Evolutionary conservation across 106 monocot genomes (phyloP).

Genomic region (Acorus gramineus): DNA sequence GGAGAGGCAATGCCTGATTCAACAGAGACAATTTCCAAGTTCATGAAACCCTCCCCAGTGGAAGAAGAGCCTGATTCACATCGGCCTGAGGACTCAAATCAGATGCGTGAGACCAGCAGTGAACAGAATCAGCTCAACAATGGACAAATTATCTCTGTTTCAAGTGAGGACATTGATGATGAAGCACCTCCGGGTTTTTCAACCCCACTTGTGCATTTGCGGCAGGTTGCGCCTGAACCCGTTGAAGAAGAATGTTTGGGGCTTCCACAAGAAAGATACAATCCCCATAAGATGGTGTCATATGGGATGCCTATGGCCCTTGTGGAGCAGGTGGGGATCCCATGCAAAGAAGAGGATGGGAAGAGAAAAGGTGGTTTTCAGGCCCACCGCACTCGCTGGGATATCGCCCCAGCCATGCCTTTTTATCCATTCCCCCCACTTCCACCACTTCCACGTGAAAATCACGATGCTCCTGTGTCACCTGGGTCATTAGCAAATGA

Average conservation of each 20-base stretch:
- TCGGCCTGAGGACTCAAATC: slow-evolving; percentile 1
- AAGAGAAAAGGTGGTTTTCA: background rate
- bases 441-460: slow-evolving; percentile 44
- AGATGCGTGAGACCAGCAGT: slow-evolving; percentile 1
- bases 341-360: background rate
- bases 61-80: slow-evolving; percentile 8
- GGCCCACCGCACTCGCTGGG: slow-evolving; percentile 16
- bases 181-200: slow-evolving; percentile 39
- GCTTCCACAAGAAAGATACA: slow-evolving; percentile 37
- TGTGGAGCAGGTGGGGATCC: slow-evolving; percentile 52
- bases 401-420: slow-evolving; percentile 68
- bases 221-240: background rate
- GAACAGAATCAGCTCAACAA: slow-evolving; percentile 9
- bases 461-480: background rate
- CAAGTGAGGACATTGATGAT: slow-evolving; percentile 9
- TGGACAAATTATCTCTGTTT: slow-evolving; percentile 3
- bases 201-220: slow-evolving; percentile 19
- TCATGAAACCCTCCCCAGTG: slow-evolving; percentile 4
- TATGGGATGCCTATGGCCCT: slow-evolving; percentile 62
- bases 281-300: slow-evolving; percentile 40
- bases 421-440: slow-evolving; percentile 84
- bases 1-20: slow-evolving; percentile 17
- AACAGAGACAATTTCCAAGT: slow-evolving; percentile 5
- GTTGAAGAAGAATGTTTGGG: slow-evolving; percentile 24
- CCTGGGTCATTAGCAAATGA: background rate